Percentiles rank a stretch among this genome's conserved stretches.
Conservation (phyloP, 176 grass and related monocot genomes). For the Carex cristatella region DNA sequence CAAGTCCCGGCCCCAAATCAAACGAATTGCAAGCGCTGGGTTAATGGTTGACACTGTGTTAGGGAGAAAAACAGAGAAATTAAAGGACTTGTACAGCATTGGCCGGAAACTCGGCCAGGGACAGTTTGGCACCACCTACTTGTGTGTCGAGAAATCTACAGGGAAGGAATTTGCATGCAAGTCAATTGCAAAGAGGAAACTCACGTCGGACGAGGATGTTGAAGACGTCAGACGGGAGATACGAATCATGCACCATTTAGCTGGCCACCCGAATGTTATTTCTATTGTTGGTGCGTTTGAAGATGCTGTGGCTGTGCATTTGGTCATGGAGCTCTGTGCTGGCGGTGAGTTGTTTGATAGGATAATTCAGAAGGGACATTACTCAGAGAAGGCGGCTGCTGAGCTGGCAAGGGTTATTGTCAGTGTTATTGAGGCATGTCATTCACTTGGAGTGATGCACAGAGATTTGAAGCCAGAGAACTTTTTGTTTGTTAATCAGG, state of each 20-base stretch:
- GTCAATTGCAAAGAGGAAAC: slow-evolving; percentile 28
- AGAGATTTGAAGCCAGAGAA: slow-evolving; percentile 37
- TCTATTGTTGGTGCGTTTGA: slow-evolving; percentile 31
- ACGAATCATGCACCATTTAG: slow-evolving; percentile 33
- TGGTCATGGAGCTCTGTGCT: slow-evolving; percentile 36
- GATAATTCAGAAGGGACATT: slow-evolving; percentile 34
- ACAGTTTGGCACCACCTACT: slow-evolving; percentile 32
- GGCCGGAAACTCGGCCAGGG: slow-evolving; percentile 31
- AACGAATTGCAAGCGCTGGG: slow-evolving; percentile 21
- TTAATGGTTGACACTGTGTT: slow-evolving; percentile 18
- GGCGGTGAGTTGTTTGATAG: slow-evolving; percentile 34
- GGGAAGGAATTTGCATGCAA: slow-evolving; percentile 35
- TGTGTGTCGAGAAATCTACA: slow-evolving; percentile 24
- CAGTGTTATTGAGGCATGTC: slow-evolving; percentile 32
- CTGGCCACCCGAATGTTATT: slow-evolving; percentile 32
- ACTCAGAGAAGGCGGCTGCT: slow-evolving; percentile 29
- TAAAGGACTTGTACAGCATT: slow-evolving; percentile 35
- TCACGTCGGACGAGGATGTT: slow-evolving; percentile 21
- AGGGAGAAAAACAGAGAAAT: slow-evolving; percentile 27
- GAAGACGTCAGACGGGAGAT: slow-evolving; percentile 35
- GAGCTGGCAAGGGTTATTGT: slow-evolving; percentile 24
- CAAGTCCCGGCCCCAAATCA: background rate
- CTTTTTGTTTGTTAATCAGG: slow-evolving; percentile 33
- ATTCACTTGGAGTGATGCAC: slow-evolving; percentile 36
- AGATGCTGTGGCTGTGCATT: slow-evolving; percentile 32